Base-by-base conservation (phyloP, 2,329 filamentous ascomycete genomes). In the Paraconiothyrium sp. region DNA sequence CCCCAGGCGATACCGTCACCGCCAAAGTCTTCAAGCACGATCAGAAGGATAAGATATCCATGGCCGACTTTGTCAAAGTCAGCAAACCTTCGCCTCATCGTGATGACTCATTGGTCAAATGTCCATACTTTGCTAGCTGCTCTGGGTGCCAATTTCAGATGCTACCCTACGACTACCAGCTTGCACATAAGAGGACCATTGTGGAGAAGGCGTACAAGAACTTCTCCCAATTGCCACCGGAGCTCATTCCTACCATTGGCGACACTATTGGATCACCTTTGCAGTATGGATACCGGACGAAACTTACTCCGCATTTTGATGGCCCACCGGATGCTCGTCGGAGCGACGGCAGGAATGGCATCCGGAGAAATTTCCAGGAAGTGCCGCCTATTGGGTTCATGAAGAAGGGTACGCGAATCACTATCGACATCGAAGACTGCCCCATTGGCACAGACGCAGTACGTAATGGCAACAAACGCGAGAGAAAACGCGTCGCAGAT, bases 91-190 rank as follows among this genome's bases (percentile, higher is more conserved):
- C 92, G 0, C 85, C 89, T 1, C 83, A 90, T 58, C 90, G 95
- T 71, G 90, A 97, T 71, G 91, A 95, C 72, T 84, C 85, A 41
- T 88, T 92, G 24, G 85, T 97, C 69, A 85, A 85, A 59, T 99
- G 95, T 82, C 86, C 88, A 70, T 98, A 99, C 83, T 99, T 99
- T 75, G 83, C 88, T 44, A 86, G 85, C 58, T 99, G 95, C 79
- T 92, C 73, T 30, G 95, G 95, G 35, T 99, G 95, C 76, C 95
- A 99, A 80, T 94, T 98, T 78, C 95, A 99, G 82, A 97, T 98
- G 92, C 87, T 99, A 65, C 88, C 92, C 58, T 98, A 98, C 78
- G 80, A 86, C 34, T 91, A 93, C 71, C 95, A 99, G 78, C 87
- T 99, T 32, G 84, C 84, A 48, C 90, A 94, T 79, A 99, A 99